Conservation (phyloP, 371 early-diverging fungal genomes). For the Cokeromyces recurvatus region DNA sequence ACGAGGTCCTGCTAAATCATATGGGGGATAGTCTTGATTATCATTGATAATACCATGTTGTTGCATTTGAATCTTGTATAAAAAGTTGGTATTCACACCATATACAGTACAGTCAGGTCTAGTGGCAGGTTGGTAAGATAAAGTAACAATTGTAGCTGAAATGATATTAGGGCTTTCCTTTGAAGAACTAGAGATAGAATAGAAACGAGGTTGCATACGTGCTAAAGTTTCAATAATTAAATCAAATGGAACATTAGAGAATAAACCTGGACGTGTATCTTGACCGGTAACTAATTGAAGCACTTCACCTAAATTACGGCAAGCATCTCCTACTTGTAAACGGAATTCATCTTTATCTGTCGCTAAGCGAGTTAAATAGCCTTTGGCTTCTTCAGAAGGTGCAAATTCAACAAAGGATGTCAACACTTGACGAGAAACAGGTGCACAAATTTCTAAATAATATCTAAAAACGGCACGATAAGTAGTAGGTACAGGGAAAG, state of each 20-base stretch:
- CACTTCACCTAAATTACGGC: conserved; percentile 66
- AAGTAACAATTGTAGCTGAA: conserved; percentile 83
- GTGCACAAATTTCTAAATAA: conserved; percentile 84
- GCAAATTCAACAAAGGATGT: conserved; percentile 57
- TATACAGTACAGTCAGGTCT: conserved; percentile 53
- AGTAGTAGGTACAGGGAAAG: conserved; percentile 87
- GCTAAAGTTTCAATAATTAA: conserved; percentile 77
- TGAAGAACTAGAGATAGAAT: conserved; percentile 92
- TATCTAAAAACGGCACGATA: conserved; percentile 84
- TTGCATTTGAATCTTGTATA: conserved; percentile 47
- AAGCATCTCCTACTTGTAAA: conserved; percentile 55
- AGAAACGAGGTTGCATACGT: conserved; percentile 87
- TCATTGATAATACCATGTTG: conserved; percentile 42
- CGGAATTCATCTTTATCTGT: conserved; percentile 73
- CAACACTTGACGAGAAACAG: conserved; percentile 62
- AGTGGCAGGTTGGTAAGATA: conserved; percentile 68
- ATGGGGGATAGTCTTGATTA: conserved; percentile 22
- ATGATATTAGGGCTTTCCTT: conserved; percentile 68
- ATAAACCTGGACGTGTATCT: conserved; percentile 24
- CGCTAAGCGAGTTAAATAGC: conserved; percentile 51
- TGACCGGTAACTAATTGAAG: conserved; percentile 35
- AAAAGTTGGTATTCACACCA: conserved; percentile 77
- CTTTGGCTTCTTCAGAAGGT: conserved; percentile 53
- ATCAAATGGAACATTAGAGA: conserved; percentile 62
- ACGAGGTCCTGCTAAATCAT: conserved; percentile 51